Evolutionary conservation across 2,329 filamentous ascomycete species (phyloP), one percentile per base, ranked within the genome.

Genomic region (Paracoccidioides lutzii): DNA sequence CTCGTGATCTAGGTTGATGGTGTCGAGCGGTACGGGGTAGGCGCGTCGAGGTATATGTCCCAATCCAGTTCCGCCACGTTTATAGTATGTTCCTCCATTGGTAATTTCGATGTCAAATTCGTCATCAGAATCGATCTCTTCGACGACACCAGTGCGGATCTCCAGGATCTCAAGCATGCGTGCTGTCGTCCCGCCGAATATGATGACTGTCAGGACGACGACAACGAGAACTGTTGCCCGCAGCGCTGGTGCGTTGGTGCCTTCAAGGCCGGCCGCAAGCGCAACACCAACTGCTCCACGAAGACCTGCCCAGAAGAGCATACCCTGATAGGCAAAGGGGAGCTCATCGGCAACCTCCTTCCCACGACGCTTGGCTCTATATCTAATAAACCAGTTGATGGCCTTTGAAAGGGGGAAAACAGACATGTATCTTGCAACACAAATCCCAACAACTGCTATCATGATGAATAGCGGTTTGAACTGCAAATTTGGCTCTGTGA

Each of bases 221-320:
- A 97, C 93, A 8, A 98, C 90, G 9, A 98, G 77, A n/a, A 98
- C 91, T 0, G 93, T 98, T 5, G 93, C 93, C 63, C 90, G 86
- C 40, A 98, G 78, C 0, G 89, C 88, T 57, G 84, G 85, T 0
- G 83, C 84, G 66, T 95, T 93, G 54, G 84, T 82, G 48, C 90
- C 93, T 0, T 82, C 84, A 49, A 98, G 79, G 32, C 94, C 86
- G 28, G 91, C 91, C 37, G 93, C 93, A 49, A 98, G 78, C 1
- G 93, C 93, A 40, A 98, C 93, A 56, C 93, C 93, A 63, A 98
- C 93, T 49, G 93, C 93, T 64, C 93, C 93, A 59, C 93, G 88
- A 35, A 98, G 78, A 32, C 93, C 93, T 14, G 93, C 93, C 93
- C 93, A 98, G 74, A 95, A 98, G n/a, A 98, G 81, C 93, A 98